Conservation (phyloP, 2,329 filamentous ascomycete genomes). For the Boeremia exigua region DNA sequence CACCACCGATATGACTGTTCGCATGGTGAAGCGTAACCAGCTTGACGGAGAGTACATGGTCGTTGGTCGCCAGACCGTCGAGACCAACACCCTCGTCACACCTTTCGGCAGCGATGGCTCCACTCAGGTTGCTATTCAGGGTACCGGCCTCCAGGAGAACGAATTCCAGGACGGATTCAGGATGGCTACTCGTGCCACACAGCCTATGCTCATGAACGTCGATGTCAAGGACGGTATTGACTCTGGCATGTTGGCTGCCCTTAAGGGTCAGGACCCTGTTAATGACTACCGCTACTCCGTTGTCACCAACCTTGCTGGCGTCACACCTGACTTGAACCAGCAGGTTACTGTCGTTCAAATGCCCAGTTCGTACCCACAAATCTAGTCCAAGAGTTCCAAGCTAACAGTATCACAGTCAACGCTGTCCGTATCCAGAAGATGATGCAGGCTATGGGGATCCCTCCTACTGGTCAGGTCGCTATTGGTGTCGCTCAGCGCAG, state of each 20-base stretch:
- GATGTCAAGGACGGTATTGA: conserved; percentile 45
- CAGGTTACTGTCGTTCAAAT: conserved; percentile 47
- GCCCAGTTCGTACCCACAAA: conserved; percentile 35
- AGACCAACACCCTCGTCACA: conserved; percentile 43
- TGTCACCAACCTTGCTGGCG: conserved; percentile 41
- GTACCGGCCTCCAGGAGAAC: conserved; percentile 47
- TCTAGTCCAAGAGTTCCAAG: neutral
- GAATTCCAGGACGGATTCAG: conserved; percentile 49
- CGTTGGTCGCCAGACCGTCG: conserved; percentile 46
- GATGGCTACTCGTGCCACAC: conserved; percentile 44
- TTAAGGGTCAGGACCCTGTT: conserved; percentile 38
- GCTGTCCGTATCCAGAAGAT: conserved; percentile 44
- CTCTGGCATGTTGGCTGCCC: conserved; percentile 40
- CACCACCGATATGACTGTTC: conserved; percentile 45
- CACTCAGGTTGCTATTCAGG: conserved; percentile 39
- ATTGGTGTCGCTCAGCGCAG: conserved; percentile 46
- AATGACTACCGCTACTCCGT: conserved; percentile 48
- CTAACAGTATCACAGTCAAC: conserved; percentile 39
- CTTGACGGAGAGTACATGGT: conserved; percentile 49
- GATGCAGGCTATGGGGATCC: conserved; percentile 43
- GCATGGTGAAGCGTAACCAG: conserved; percentile 43
- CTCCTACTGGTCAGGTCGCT: conserved; percentile 39
- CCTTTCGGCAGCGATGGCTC: conserved; percentile 38
- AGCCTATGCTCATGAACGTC: conserved; percentile 46
- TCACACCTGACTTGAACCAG: conserved; percentile 43